Percentiles rank a stretch among this genome's conserved stretches.
phyloP scores from a whole-genome alignment of 495 filamentous ascomycete species.

The Penicillium ucsense region DNA sequence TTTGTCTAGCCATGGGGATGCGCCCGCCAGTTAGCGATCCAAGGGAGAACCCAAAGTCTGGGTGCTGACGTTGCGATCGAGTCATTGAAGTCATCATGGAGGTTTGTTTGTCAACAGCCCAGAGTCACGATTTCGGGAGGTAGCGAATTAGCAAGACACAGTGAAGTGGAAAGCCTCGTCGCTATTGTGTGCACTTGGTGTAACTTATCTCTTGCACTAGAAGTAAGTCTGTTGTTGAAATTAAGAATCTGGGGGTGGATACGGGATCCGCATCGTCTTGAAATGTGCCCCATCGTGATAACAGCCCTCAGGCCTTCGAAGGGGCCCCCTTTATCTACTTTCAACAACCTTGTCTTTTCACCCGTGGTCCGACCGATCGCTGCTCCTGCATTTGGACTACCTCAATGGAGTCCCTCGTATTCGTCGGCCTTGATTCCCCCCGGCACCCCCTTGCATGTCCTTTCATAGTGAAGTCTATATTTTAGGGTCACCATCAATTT shows the following conservation, averaged over 20 bases:
- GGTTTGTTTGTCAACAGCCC: not conserved
- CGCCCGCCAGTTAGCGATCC: not conserved
- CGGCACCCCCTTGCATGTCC: too few relatives aligned
- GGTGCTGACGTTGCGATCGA: not conserved
- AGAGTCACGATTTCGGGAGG: too few relatives aligned
- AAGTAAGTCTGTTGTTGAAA: not conserved
- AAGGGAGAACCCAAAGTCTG: not conserved
- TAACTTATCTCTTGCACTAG: not conserved
- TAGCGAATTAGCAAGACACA: too few relatives aligned
- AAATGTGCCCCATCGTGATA: slow-evolving; percentile 4
- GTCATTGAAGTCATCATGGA: not conserved
- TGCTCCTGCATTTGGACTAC: too few relatives aligned
- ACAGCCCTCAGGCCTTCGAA: slow-evolving; percentile 1
- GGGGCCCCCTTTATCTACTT: slow-evolving; percentile 8
- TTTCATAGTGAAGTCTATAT: too few relatives aligned
- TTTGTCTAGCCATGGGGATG: not conserved
- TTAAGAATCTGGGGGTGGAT: slow-evolving; percentile 6
- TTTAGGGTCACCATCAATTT: too few relatives aligned
- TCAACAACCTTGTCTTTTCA: too few relatives aligned
- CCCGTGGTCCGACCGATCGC: too few relatives aligned
- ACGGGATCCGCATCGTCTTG: slow-evolving; percentile 9
- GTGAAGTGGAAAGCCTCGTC: too few relatives aligned
- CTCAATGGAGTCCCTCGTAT: too few relatives aligned
- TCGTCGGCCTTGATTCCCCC: too few relatives aligned
- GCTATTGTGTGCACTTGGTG: too few relatives aligned